Base-by-base conservation (phyloP, 495 filamentous ascomycete species). In the Penicillium silybi region DNA sequence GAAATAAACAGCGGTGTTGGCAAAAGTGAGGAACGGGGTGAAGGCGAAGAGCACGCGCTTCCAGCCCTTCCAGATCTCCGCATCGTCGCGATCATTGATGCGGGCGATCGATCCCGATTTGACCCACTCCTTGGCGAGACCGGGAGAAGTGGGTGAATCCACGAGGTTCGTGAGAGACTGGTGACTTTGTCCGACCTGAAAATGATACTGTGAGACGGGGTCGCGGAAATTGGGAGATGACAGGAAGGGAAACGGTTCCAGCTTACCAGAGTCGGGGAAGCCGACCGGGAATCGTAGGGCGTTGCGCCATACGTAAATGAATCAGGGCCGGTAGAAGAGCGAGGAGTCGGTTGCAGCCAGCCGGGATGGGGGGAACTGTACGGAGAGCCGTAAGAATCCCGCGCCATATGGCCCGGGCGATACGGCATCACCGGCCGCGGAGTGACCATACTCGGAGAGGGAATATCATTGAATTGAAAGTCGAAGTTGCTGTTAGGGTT, bases 1-100 rank as follows among this genome's bases (percentile, higher is more conserved):
- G 34, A 73, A 42, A 56, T 75, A 75, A 10, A 72, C 48, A 18
- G 20, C 57, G 27, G 64, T 64, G 44, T 74, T 70, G 35, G 56
- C 57, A 20, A 75, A 59, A 11, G 68, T 71, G 23, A 75, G 53
- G 29, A 75, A 44, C 1, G 72, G 72, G 8, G 64, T 64, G 16
- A 72, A 49, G 34, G 41, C 47, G 54, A 71, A 75, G 23, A 74
- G 41, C 37, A 53, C 63, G 8, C 72, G 67, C 55, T 66, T 74
- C 67, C 68, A 69, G 26, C 68, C 71, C 43, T 70, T 69, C 68
- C 72, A 72, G 45, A 58, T 65, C 7, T 75, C 72, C 16, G 47
- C 62, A 48, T 75, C 72, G 44, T 75, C 72, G 9, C 72, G 71
- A 27, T 72, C 65, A 43, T 63, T 58, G 34, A 75, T 41, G 6